These are phyloP conservation scores for Aspergillus amoenus DNA, from an alignment of 2,329 filamentous ascomycete genomes.

Conservation along the genomic window DNA sequence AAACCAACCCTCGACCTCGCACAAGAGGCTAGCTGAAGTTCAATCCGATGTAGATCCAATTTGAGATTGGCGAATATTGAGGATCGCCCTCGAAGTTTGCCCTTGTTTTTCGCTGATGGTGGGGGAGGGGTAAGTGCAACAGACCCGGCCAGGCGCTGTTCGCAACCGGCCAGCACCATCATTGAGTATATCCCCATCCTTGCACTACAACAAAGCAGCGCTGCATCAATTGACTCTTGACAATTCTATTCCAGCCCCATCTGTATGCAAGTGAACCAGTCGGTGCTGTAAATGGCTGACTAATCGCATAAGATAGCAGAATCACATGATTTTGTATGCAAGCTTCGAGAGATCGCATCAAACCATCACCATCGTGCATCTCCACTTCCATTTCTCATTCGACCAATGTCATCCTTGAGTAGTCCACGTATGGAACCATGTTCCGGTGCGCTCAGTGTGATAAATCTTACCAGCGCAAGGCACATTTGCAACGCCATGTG, in stretches of 20 bases:
- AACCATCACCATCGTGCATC: not conserved
- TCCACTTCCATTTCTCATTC: not conserved
- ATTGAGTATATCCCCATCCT: not conserved
- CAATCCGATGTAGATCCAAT: not conserved
- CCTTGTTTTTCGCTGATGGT: not conserved
- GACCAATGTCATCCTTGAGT: not conserved
- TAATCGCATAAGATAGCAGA: not conserved
- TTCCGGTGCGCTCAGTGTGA: slow-evolving; percentile 29
- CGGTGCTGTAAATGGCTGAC: not conserved
- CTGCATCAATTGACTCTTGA: not conserved
- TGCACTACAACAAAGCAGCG: not conserved
- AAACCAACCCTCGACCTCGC: not conserved
- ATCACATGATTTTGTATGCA: not conserved
- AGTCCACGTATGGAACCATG: slow-evolving; percentile 16
- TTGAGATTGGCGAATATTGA: slow-evolving; percentile 1
- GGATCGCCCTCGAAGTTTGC: not conserved
- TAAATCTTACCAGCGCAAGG: slow-evolving; percentile 30
- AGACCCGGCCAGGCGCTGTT: not conserved
- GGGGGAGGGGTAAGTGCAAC: slow-evolving; percentile 1
- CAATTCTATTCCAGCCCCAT: not conserved
- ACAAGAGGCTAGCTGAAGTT: not conserved
- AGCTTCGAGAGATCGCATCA: not conserved
- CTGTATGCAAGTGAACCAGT: not conserved
- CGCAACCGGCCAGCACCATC: not conserved
- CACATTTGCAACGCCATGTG: slow-evolving; percentile 30